These are phyloP conservation scores for Termitomyces sp. DNA, from an alignment of 768 basidiomycete species.

Conservation along the genomic window DNA sequence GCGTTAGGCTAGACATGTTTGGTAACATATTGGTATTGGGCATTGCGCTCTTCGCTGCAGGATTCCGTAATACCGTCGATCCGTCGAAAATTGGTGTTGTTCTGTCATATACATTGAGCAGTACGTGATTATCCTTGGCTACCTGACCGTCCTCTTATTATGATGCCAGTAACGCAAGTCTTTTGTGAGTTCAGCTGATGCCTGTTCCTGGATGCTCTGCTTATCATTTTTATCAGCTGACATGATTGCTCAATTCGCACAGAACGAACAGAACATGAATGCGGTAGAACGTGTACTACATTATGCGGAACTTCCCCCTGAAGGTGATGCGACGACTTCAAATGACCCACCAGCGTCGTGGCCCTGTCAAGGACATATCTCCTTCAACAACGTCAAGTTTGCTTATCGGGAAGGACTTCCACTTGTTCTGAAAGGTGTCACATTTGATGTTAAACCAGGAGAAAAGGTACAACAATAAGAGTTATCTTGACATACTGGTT, in stretches of 20 bases:
- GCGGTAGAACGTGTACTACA: conserved; percentile 65
- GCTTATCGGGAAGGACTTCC: conserved; percentile 62
- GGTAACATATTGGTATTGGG: conserved; percentile 65
- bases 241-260: conserved; percentile 52
- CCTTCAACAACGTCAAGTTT: conserved; percentile 50
- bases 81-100: conserved; percentile 51
- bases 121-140: conserved; percentile 27
- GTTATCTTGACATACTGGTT: not conserved
- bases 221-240: conserved; percentile 31
- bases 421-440: conserved; percentile 56
- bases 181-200: conserved; percentile 32
- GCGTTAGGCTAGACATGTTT: conserved; percentile 59
- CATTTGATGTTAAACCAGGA: conserved; percentile 51
- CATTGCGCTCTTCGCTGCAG: conserved; percentile 65
- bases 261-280: conserved; percentile 70
- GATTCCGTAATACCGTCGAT: conserved; percentile 48
- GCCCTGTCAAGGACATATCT: conserved; percentile 49
- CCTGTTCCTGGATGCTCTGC: not conserved
- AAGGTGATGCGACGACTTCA: conserved; percentile 40
- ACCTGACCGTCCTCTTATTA: not conserved
- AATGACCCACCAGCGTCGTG: conserved; percentile 44
- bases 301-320: conserved; percentile 57
- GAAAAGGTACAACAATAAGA: conserved; percentile 55
- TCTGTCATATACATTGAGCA: conserved; percentile 44
- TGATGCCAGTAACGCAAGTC: conserved; percentile 35